Evolutionary conservation across 306 rosid genomes (phyloP), one percentile per base, ranked within the genome.

Genomic region (Trichosanthes truncata): DNA sequence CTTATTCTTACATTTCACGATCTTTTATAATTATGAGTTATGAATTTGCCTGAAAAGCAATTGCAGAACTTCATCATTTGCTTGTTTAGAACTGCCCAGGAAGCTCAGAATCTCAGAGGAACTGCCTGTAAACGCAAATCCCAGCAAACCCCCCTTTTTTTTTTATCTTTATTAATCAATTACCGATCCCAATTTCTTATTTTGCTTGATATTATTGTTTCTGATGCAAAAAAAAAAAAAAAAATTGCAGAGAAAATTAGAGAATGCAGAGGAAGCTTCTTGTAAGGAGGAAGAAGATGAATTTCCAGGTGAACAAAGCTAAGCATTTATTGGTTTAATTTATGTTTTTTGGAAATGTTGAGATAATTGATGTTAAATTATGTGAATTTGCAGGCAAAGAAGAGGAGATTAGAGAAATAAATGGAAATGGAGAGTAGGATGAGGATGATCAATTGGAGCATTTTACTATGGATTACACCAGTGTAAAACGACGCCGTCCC

Each of bases 391-490:
- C 33, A 29, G 33, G 33, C 33, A 29, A 29, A 29, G 2, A 29
- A 29, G 33, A 29, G 2, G 33, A 29, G 33, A 29, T 29, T 29
- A 29, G 33, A 29, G 33, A 29, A 29, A 29, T 29, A 29, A 29
- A 29, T 29, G 33, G 33, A 29, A 29, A 29, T 53, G 23, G 59
- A 53, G 59, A 55, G 9, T 5, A 26, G 60, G 4, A 20, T 18
- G 25, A 20, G 60, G 61, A 20, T 20, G 75, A 87, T 57, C 74
- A 81, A 51, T 78, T 89, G 73, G 66, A 83, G 60, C 82, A 78
- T 81, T 87, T 90, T 49, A 87, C 91, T 14, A 90, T 90, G 93
- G 98, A 91, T 82, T 93, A 93, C 66, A 13, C 72, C 13, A 11
- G 41, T 0, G 91, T 91, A 1, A 89, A 80, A 88, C 80, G 89